Conservation (phyloP, 768 basidiomycete species). For the Tulasnella sp. region DNA sequence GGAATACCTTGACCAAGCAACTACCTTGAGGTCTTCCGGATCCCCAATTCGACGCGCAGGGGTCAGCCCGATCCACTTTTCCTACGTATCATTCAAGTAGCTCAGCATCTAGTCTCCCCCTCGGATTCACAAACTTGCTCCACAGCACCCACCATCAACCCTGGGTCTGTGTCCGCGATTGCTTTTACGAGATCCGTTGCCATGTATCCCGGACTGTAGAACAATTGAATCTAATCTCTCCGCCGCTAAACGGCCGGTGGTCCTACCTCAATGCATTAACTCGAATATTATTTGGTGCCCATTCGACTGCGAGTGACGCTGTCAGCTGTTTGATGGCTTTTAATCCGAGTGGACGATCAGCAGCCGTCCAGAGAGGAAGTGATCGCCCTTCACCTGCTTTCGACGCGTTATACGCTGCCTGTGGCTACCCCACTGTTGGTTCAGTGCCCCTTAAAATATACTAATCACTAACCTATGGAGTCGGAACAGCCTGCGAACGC, state of each 20-base stretch:
- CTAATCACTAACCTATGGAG: slow-evolving; percentile 61
- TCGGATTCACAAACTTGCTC: not conserved
- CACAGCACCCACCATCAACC: slow-evolving; percentile 58
- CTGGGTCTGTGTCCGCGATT: slow-evolving; percentile 68
- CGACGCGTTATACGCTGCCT: slow-evolving; percentile 94
- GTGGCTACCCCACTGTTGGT: slow-evolving; percentile 47
- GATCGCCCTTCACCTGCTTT: slow-evolving; percentile 62
- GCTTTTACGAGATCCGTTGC: slow-evolving; percentile 82
- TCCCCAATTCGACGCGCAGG: slow-evolving; percentile 90
- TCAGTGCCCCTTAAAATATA: not conserved
- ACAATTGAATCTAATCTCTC: not conserved
- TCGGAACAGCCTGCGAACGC: slow-evolving; percentile 66
- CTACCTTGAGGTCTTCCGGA: slow-evolving; percentile 79
- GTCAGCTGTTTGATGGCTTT: slow-evolving; percentile 92
- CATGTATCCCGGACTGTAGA: slow-evolving; percentile 84
- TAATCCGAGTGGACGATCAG: not conserved
- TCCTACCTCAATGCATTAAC: slow-evolving; percentile 73
- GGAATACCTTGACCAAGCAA: not conserved
- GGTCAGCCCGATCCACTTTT: slow-evolving; percentile 78
- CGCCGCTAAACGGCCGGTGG: not conserved
- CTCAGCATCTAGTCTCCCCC: not conserved
- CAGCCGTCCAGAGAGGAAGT: not conserved
- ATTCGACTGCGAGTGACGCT: slow-evolving; percentile 86
- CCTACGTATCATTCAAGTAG: slow-evolving; percentile 41
- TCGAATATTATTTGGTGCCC: slow-evolving; percentile 84